Evolutionary conservation across 2,329 filamentous ascomycete species (phyloP).

Genomic region (Monilinia fructigena): DNA sequence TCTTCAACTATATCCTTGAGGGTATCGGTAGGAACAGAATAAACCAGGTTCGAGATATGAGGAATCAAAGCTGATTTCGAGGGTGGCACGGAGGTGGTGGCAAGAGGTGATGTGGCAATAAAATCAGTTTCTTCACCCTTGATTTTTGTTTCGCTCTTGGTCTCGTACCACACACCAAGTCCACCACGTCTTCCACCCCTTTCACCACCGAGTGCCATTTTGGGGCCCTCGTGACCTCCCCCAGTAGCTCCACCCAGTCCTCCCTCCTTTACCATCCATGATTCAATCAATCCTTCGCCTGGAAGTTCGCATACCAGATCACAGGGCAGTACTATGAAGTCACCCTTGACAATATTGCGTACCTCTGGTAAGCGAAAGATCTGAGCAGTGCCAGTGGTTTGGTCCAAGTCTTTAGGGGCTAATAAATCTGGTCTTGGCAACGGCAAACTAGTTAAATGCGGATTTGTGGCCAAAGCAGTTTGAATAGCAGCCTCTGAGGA

Average conservation of each 20-base stretch:
- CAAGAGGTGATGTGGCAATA: slow-evolving; percentile 71
- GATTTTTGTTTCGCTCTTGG: slow-evolving; percentile 70
- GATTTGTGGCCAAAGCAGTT: slow-evolving; percentile 71
- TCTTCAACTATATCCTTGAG: slow-evolving; percentile 80
- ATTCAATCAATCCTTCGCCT: slow-evolving; percentile 77
- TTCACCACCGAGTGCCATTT: slow-evolving; percentile 54
- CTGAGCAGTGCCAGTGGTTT: slow-evolving; percentile 86
- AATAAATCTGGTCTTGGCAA: slow-evolving; percentile 72
- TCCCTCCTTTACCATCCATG: slow-evolving; percentile 85
- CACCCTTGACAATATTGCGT: slow-evolving; percentile 70
- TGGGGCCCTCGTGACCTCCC: slow-evolving; percentile 46
- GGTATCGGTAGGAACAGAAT: slow-evolving; percentile 84
- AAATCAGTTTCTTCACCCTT: slow-evolving; percentile 95
- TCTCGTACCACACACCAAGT: slow-evolving; percentile 88
- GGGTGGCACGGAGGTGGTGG: slow-evolving; percentile 55
- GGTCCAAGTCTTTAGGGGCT: slow-evolving; percentile 71
- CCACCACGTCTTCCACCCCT: slow-evolving; percentile 68
- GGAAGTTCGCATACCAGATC: slow-evolving; percentile 89
- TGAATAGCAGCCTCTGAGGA: slow-evolving; percentile 66
- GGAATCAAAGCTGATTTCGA: slow-evolving; percentile 64
- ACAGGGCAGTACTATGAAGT: slow-evolving; percentile 90
- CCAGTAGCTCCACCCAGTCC: slow-evolving; percentile 63
- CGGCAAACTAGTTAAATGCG: slow-evolving; percentile 71
- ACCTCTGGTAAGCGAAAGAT: slow-evolving; percentile 83
- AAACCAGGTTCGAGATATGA: slow-evolving; percentile 74